Evolutionary conservation across 305 asterid species (phyloP).

Genomic region (Fraxinus floribunda): DNA sequence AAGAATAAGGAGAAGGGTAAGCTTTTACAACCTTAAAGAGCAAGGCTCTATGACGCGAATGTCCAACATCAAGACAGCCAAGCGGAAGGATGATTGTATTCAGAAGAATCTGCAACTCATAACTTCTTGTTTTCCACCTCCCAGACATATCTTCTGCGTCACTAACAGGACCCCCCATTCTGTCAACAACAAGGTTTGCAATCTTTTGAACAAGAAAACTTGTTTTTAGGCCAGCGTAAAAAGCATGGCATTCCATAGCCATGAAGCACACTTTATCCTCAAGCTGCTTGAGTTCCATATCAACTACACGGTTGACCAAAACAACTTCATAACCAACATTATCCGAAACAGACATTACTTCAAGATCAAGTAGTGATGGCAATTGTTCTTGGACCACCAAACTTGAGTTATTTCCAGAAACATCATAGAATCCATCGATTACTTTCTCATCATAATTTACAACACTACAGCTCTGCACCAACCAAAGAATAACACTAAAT

Average conservation of each 20-base stretch:
- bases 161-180: slow-evolving; percentile 88
- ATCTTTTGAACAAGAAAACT: slow-evolving; percentile 70
- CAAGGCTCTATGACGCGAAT: slow-evolving; percentile 93
- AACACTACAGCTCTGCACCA: slow-evolving; percentile 79
- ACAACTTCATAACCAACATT: slow-evolving; percentile 70
- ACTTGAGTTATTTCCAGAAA: slow-evolving; percentile 67
- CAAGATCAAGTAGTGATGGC: slow-evolving; percentile 73
- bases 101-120: slow-evolving; percentile 47
- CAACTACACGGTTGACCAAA: slow-evolving; percentile 66
- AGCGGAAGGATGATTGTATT: slow-evolving; percentile 70
- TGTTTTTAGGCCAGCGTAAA: slow-evolving; percentile 46
- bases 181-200: slow-evolving; percentile 69
- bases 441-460: slow-evolving; percentile 85
- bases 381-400: slow-evolving; percentile 57
- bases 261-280: slow-evolving; percentile 71
- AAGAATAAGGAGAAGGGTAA: slow-evolving; percentile 18
- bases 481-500: slow-evolving; percentile 18
- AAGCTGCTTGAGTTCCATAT: slow-evolving; percentile 65
- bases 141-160: slow-evolving; percentile 81
- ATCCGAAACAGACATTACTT: slow-evolving; percentile 55
- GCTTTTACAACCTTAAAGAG: slow-evolving; percentile 79
- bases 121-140: slow-evolving; percentile 74
- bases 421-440: slow-evolving; percentile 90
- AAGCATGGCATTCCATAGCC: slow-evolving; percentile 53
- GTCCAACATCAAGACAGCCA: slow-evolving; percentile 89